phyloP scores from a whole-genome alignment of 129 eudicot species.

The Escallonia herrerae region DNA sequence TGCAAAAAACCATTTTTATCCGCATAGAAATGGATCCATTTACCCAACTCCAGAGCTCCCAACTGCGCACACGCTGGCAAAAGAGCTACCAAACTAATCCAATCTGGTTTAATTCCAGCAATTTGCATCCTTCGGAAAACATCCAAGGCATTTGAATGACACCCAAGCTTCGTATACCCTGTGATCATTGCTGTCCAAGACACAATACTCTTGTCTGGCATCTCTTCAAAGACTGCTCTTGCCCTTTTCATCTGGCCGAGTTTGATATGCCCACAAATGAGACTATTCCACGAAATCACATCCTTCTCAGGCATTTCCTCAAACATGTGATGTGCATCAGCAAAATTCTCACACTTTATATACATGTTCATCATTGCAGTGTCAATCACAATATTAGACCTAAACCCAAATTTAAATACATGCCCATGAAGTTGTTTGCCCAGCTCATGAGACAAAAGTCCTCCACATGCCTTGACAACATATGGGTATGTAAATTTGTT shows the following conservation, averaged over 20 bases:
- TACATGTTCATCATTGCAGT: conserved; percentile 50
- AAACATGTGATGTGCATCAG: conserved; percentile 42
- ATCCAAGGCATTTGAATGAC: conserved; percentile 35
- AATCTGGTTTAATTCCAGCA: conserved; percentile 50
- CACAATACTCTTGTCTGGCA: conserved; percentile 44
- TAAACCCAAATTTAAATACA: conserved; percentile 32
- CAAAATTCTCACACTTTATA: conserved; percentile 38
- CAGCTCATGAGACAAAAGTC: conserved; percentile 18
- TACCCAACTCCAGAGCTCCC: conserved; percentile 62
- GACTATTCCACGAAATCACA: conserved; percentile 57
- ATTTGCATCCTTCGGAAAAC: conserved; percentile 49
- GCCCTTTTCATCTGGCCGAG: conserved; percentile 47
- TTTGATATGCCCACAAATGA: conserved; percentile 44
- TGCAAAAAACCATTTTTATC: conserved; percentile 42
- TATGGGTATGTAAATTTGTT: conserved; percentile 59
- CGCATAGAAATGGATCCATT: conserved; percentile 57
- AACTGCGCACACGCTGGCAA: conserved; percentile 56
- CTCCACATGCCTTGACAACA: conserved; percentile 51
- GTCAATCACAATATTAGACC: conserved; percentile 22
- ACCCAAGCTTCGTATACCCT: conserved; percentile 44
- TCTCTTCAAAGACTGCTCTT: conserved; percentile 38
- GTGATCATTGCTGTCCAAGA: conserved; percentile 63
- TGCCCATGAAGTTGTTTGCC: conserved; percentile 60
- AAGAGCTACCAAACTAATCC: conserved; percentile 57
- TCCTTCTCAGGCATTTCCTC: conserved; percentile 58